Base-by-base conservation (phyloP, 2,329 filamentous ascomycete genomes). In the Aspergillus pseudoglaucus region DNA sequence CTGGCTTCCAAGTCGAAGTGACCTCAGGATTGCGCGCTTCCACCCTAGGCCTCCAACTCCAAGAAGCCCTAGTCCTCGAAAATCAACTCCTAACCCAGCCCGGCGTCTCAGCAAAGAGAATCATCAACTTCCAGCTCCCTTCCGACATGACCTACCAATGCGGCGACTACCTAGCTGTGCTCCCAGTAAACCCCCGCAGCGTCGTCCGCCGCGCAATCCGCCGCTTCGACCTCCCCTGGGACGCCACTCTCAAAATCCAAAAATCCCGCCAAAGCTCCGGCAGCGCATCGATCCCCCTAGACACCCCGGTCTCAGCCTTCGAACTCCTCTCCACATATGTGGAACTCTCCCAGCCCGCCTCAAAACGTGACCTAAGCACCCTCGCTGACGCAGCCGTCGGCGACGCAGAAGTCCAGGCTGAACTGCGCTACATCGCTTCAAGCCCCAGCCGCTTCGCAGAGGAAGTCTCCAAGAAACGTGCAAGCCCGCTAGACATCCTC, bases 131-230 rank as follows among this genome's bases (percentile, higher is more conserved):
- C 30, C 78, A 81, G 50, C 74, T 91, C 1, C 87, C 87, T 0
- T 77, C 74, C 0, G 79, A 77, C 44, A 75, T 81, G 73, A 76
- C 75, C 0, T 91, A 90, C 66, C 76, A 78, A 35, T 79, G 84
- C 2, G 88, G 87, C 12, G 87, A 91, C 60, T 91, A 93, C 61
- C 76, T 91, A 0, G 84, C 85, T 0, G 74, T 90, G 2, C 71
- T 90, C 1, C 87, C 87, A 0, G 68, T 87, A 25, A 91, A 91
- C 62, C 81, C 82, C 1, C 74, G 75, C 41, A 68, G 76, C 25
- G 81, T 73, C 8, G 78, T 90, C 2, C 74, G 76, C 4, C 76
- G 85, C 7, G 84, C 80, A 0, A 80, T 89, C 67, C 72, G 77
- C 18, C 58, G 68, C 47, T 90, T 90, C 61, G 70, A 77, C 1